Evolutionary conservation across 2,329 filamentous ascomycete genomes (phyloP).

Genomic region (Colletotrichum chrysophilum): DNA sequence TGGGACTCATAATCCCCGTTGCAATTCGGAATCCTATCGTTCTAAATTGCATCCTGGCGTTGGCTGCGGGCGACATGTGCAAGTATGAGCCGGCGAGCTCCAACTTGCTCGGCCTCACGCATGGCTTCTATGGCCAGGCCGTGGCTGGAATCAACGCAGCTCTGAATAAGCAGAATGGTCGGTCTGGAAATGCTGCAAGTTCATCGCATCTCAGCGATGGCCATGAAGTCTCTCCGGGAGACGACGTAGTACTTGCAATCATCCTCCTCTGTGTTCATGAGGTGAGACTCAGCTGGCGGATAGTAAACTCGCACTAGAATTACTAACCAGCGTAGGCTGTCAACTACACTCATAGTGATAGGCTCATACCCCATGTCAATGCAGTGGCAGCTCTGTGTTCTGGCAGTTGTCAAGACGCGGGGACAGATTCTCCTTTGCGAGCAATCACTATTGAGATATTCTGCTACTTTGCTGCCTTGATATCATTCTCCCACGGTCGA

Average conservation of each 20-base stretch:
- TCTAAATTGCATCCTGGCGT: background rate
- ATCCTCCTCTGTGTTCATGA: background rate
- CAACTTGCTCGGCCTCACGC: background rate
- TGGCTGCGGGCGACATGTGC: background rate
- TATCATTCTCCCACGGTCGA: background rate
- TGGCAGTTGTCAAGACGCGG: background rate
- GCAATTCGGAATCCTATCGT: background rate
- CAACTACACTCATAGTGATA: background rate
- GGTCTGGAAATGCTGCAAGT: accelerated
- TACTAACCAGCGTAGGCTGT: background rate
- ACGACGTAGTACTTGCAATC: background rate
- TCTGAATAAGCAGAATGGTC: background rate
- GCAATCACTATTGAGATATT: background rate
- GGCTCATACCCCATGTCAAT: background rate
- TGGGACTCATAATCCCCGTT: background rate
- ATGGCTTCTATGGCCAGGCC: background rate
- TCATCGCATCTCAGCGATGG: background rate
- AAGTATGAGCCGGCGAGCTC: background rate
- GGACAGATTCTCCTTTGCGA: background rate
- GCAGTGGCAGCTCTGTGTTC: background rate
- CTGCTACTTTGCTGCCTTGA: background rate
- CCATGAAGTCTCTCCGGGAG: background rate
- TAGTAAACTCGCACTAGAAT: background rate
- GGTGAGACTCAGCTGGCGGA: background rate
- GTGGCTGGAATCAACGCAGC: background rate